phyloP scores from a whole-genome alignment of 768 basidiomycete genomes.

The Mycena galopus region DNA sequence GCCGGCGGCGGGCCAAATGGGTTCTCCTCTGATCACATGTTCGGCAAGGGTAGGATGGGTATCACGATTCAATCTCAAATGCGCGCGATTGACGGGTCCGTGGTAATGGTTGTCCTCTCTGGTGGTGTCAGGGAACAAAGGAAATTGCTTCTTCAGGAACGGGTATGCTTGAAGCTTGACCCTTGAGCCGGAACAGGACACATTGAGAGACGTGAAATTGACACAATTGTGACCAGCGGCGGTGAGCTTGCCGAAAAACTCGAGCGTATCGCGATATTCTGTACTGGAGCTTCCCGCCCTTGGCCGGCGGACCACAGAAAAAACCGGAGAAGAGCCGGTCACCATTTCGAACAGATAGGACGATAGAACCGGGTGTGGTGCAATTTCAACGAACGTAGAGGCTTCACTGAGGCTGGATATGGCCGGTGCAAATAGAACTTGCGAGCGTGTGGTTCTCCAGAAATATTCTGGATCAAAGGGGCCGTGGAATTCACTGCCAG shows the following conservation, averaged over 20 bases:
- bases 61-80: conserved; percentile 22
- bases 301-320: conserved; percentile 36
- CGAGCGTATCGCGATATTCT: conserved; percentile 31
- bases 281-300: conserved; percentile 37
- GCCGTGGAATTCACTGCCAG: conserved; percentile 38
- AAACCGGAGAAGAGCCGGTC: not conserved
- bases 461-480: conserved; percentile 46
- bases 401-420: conserved; percentile 35
- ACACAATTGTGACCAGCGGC: conserved; percentile 41
- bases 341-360: conserved; percentile 41
- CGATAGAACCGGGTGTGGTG: conserved; percentile 50
- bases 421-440: conserved; percentile 47
- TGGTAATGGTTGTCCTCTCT: conserved; percentile 32
- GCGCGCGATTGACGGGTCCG: conserved; percentile 34
- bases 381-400: conserved; percentile 46
- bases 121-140: conserved; percentile 35
- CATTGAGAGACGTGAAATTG: conserved; percentile 45
- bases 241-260: conserved; percentile 42
- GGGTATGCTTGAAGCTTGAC: conserved; percentile 41
- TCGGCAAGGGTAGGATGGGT: conserved; percentile 57
- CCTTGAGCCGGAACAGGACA: not conserved
- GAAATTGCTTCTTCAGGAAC: conserved; percentile 42
- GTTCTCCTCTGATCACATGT: conserved; percentile 59
- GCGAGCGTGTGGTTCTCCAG: conserved; percentile 47
- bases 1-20: conserved; percentile 62